Evolutionary conservation across 805 yeast genomes (phyloP), one percentile per base, ranked within the genome.

Genomic region (Myxozyma geophila): DNA sequence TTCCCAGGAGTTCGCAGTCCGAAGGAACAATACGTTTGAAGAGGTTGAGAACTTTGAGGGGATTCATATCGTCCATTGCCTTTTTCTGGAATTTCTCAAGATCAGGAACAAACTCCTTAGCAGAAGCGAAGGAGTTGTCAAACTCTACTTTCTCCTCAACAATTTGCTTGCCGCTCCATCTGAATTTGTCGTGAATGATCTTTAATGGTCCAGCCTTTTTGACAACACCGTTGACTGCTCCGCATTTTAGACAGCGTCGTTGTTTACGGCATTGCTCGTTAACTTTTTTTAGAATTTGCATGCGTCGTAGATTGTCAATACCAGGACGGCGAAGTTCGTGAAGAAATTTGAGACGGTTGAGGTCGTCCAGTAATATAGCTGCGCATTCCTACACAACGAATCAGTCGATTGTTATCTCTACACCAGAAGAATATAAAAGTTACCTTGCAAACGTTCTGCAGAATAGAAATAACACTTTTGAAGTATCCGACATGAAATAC

Each of bases 401-500:
- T 60, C 46, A 52, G 44, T 33, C 28, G 17, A 12, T n/a, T 46
- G 21, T 10, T 21, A 10, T 21, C 13, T 19, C n/a, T 39, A 10
- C 10, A 13, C 40, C 35, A 5, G 7, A 39, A 39, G 33, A 28
- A 17, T 10, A 17, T 12, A 23, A 5, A 7, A 21, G 37, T 21
- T 53, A 64, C 70, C 55, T 95, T 95, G 80, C 99, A 95, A 66
- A 95, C 86, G 59, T 90, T 85, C 76, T 95, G 99, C 60, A 95
- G 78, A 47, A 95, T 92, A 73, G 86, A 88, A 68, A 95, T 89
- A 23, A 91, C 89, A 49, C 92, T 87, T 75, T 93, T 93, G 82
- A 95, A 95, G 76, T 92, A 95, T 19, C 99, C 99, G 53, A 95
- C 95, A 74, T 95, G 99, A 79, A 93, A 95, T 13, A 92, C 98